Percentiles rank a stretch among this genome's conserved stretches.
These are phyloP conservation scores for Colletotrichum tropicicola DNA, from an alignment of 2,329 filamentous ascomycete species.

Conservation along the genomic window DNA sequence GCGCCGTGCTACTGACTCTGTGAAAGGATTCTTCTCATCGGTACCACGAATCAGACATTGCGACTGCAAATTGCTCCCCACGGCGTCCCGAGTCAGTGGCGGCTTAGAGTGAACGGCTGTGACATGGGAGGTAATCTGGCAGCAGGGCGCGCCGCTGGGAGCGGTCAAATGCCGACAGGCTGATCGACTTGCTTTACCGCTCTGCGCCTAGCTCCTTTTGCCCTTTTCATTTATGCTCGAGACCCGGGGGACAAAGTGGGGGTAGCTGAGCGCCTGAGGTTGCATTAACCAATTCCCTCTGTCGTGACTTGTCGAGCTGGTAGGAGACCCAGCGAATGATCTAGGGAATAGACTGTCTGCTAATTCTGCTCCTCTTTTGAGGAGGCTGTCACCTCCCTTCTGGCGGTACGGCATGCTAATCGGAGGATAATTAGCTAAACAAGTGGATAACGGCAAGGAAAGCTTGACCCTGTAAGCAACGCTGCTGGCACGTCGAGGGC, in stretches of 20 bases:
- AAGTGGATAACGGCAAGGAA: constrained; percentile 25
- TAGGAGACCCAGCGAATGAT: background rate
- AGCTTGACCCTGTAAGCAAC: constrained; percentile 25
- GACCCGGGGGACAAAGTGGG: constrained; percentile 16
- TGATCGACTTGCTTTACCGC: constrained; percentile 35
- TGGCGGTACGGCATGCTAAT: constrained; percentile 10
- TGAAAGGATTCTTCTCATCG: background rate
- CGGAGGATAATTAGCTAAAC: constrained; percentile 29
- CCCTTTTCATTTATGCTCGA: background rate
- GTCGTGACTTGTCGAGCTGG: background rate
- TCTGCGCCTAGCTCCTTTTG: constrained; percentile 29
- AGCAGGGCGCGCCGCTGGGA: constrained; percentile 19
- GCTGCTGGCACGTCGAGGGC: background rate
- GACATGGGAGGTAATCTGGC: constrained; percentile 28
- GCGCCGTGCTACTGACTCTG: constrained; percentile 10
- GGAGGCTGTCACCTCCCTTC: constrained; percentile 4
- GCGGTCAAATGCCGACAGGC: constrained; percentile 32
- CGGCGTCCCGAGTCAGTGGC: constrained; percentile 25
- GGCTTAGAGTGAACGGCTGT: constrained; percentile 16
- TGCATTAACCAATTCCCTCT: constrained; percentile 12
- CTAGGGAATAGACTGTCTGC: background rate
- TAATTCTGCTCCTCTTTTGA: too few species aligned
- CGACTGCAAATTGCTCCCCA: constrained; percentile 21
- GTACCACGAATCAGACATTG: constrained; percentile 17
- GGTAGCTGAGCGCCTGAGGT: background rate